These are phyloP conservation scores for Lenzites betulinus DNA, from an alignment of 768 basidiomycete genomes.

Conservation along the genomic window DNA sequence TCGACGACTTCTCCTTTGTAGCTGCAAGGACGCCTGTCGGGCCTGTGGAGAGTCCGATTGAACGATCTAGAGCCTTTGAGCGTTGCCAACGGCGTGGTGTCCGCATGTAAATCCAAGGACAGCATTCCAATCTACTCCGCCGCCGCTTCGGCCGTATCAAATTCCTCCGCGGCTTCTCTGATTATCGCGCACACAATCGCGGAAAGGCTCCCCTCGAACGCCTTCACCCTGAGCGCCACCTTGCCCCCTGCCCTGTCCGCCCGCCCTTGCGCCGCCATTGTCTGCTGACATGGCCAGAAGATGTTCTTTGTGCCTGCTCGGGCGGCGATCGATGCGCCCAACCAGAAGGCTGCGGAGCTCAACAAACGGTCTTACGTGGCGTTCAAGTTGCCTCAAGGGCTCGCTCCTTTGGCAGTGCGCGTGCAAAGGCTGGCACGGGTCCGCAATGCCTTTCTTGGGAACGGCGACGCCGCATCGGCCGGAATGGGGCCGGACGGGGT, in stretches of 20 bases:
- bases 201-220: neutral
- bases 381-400: neutral
- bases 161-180: slow-evolving; percentile 4
- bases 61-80: too few relatives aligned
- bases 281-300: neutral
- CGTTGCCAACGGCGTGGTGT: neutral
- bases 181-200: slow-evolving; percentile 4
- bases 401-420: neutral
- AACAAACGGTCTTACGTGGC: neutral
- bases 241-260: neutral
- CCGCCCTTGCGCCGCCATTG: too few relatives aligned
- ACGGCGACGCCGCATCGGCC: neutral
- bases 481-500: too few relatives aligned
- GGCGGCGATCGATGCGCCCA: slow-evolving; percentile 12
- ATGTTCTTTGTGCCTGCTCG: neutral
- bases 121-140: neutral
- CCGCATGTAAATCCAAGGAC: neutral
- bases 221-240: neutral
- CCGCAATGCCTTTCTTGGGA: neutral
- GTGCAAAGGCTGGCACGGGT: too few relatives aligned
- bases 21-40: too few relatives aligned
- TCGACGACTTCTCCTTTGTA: too few relatives aligned
- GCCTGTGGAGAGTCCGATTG: too few relatives aligned
- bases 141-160: neutral
- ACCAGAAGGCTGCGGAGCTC: slow-evolving; percentile 1